phyloP scores from a whole-genome alignment of 352 stramenopile genomes.

The Discostella stelligera region DNA sequence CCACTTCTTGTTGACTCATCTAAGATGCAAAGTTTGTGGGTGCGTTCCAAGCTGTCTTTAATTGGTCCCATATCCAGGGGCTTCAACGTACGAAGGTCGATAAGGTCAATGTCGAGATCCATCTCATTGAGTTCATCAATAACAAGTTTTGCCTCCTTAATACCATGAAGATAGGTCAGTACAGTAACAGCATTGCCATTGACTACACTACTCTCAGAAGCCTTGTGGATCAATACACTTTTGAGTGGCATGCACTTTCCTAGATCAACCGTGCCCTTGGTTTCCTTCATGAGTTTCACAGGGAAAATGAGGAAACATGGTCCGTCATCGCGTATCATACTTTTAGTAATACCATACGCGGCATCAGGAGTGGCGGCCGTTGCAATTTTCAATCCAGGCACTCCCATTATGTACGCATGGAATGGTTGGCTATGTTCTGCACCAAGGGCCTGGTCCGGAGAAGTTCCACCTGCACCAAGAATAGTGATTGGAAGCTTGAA shows the following conservation, averaged over 20 bases:
- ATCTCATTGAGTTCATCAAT: conserved; percentile 81
- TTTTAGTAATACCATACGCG: conserved; percentile 88
- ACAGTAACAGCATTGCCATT: conserved; percentile 86
- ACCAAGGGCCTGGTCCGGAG: conserved; percentile 87
- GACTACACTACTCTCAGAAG: conserved; percentile 70
- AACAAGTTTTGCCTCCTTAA: conserved; percentile 83
- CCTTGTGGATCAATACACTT: conserved; percentile 81
- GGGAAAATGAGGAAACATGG: conserved; percentile 87
- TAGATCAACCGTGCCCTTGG: conserved; percentile 83
- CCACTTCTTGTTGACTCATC: conserved; percentile 86
- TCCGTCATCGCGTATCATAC: conserved; percentile 88
- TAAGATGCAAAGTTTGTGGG: conserved; percentile 85
- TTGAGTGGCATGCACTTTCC: conserved; percentile 85
- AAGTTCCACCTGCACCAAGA: conserved; percentile 87
- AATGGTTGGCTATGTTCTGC: conserved; percentile 89
- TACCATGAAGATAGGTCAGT: conserved; percentile 88
- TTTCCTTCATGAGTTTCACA: conserved; percentile 90
- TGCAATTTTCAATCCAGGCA: conserved; percentile 88
- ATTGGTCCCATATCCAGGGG: conserved; percentile 88
- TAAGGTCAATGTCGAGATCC: conserved; percentile 87
- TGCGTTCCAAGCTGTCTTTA: conserved; percentile 75
- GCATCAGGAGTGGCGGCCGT: conserved; percentile 84
- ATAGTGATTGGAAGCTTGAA: conserved; percentile 91
- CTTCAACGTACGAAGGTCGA: conserved; percentile 87
- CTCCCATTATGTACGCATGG: conserved; percentile 89